Conservation (phyloP, 2,329 filamentous ascomycete genomes). For the Aspergillus intermedius region DNA sequence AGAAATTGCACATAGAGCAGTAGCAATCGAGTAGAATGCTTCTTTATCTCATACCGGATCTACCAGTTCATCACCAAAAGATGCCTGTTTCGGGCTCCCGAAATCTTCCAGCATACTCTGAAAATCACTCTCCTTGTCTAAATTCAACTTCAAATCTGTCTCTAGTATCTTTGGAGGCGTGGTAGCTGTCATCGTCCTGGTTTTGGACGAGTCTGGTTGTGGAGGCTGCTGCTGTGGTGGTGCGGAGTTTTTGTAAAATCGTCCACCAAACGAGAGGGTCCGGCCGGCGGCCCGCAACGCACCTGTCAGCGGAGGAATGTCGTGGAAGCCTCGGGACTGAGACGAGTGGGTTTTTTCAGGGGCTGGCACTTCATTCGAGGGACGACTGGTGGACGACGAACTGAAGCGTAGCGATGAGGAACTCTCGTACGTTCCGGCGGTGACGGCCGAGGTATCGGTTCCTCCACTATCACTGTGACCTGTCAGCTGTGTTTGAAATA, state of each 20-base stretch:
- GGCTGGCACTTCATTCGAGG: constrained; percentile 44
- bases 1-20: too few species aligned
- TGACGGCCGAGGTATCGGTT: constrained; percentile 43
- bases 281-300: constrained; percentile 43
- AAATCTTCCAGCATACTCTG: constrained; percentile 48
- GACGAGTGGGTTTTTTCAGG: constrained; percentile 34
- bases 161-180: constrained; percentile 48
- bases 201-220: constrained; percentile 27
- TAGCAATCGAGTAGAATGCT: too few species aligned
- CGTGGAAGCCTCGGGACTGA: constrained; percentile 33
- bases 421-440: constrained; percentile 39
- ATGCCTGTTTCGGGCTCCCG: constrained; percentile 27
- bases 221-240: constrained; percentile 11
- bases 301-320: constrained; percentile 36
- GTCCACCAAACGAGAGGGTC: constrained; percentile 50
- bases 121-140: constrained; percentile 41
- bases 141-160: constrained; percentile 35
- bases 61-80: constrained; percentile 14
- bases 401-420: constrained; percentile 48
- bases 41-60: constrained; percentile 15
- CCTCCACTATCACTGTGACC: constrained; percentile 42
- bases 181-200: constrained; percentile 46
- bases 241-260: constrained; percentile 27
- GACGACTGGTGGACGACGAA: constrained; percentile 51
- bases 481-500: constrained; percentile 20